Percentiles rank a stretch among this genome's conserved stretches.
Evolutionary conservation across 352 stramenopile genomes (phyloP).

Genomic region (Globisporangium nunn): DNA sequence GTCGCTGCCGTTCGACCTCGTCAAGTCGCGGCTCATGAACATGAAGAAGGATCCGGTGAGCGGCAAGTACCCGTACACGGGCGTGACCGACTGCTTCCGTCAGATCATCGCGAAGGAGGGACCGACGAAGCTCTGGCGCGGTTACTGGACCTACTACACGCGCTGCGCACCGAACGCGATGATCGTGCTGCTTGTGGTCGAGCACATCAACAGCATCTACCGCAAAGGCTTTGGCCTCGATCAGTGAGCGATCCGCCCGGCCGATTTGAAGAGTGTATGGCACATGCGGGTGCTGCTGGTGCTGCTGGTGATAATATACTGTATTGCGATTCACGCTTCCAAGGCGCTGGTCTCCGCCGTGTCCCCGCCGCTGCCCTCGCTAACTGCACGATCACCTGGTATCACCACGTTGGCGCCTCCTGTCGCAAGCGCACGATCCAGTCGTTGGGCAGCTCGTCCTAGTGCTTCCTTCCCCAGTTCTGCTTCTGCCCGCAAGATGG

Average conservation of each 20-base stretch:
- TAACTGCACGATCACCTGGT: no score
- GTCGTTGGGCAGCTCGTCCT: no score
- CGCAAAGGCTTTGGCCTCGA: slow-evolving; percentile 51
- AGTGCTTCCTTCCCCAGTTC: no score
- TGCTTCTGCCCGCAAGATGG: no score
- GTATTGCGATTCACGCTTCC: no score
- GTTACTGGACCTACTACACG: slow-evolving; percentile 98
- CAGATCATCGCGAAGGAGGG: slow-evolving; percentile 96
- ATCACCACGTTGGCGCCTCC: no score
- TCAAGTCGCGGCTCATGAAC: slow-evolving; percentile 98
- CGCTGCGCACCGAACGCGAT: slow-evolving; percentile 98
- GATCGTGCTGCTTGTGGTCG: slow-evolving; percentile 98
- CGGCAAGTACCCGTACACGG: slow-evolving; percentile 92
- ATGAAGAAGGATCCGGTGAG: slow-evolving; percentile 90
- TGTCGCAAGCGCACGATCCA: no score
- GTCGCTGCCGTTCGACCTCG: slow-evolving; percentile 97
- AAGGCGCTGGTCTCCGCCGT: no score
- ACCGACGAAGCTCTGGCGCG: slow-evolving; percentile 92
- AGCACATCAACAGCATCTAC: slow-evolving; percentile 91
- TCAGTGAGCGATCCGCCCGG: slow-evolving; percentile 2
- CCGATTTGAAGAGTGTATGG: no score
- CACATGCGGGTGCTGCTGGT: no score
- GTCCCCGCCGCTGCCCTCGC: no score
- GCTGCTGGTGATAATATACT: no score
- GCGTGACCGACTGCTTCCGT: slow-evolving; percentile 92